A percentile compares a stretch with the other conserved stretches of the same genome.
These are phyloP conservation scores for Sugiyamaella sp. DNA, from an alignment of 1,139 yeast species.

Conservation along the genomic window DNA sequence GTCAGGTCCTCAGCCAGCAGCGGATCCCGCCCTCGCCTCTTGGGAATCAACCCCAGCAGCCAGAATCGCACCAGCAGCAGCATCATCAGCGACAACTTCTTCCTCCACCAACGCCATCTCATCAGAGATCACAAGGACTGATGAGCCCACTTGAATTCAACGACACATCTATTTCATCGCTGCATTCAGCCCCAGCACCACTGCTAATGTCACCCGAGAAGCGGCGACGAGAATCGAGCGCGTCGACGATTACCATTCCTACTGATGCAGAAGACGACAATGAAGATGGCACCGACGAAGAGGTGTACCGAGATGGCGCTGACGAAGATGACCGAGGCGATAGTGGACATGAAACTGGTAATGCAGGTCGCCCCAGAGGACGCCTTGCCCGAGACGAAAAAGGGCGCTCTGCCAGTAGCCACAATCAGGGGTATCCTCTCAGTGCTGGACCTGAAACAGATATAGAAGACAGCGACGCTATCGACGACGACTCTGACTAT, in stretches of 20 bases:
- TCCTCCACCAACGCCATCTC: slow-evolving; percentile 22
- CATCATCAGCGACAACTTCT: background rate
- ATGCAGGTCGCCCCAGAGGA: background rate
- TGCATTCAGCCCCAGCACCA: slow-evolving; percentile 12
- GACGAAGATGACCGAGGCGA: slow-evolving; percentile 8
- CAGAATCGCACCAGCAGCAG: slow-evolving; percentile 7
- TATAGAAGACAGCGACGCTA: slow-evolving; percentile 14
- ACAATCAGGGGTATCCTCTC: background rate
- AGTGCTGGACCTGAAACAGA: slow-evolving; percentile 11
- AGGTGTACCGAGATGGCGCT: slow-evolving; percentile 21
- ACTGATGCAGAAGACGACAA: slow-evolving; percentile 29
- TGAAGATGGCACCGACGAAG: slow-evolving; percentile 17
- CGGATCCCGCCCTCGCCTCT: slow-evolving; percentile 18
- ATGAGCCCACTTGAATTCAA: slow-evolving; percentile 33
- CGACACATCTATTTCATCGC: slow-evolving; percentile 6
- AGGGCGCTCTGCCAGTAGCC: background rate
- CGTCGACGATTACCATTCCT: slow-evolving; percentile 41
- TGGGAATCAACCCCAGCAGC: slow-evolving; percentile 18
- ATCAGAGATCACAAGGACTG: slow-evolving; percentile 27
- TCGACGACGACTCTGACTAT: slow-evolving; percentile 19
- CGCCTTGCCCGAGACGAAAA: background rate
- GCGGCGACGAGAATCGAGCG: slow-evolving; percentile 41
- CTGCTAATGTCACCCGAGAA: slow-evolving; percentile 27
- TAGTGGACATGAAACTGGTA: background rate
- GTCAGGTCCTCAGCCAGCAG: slow-evolving; percentile 26